Evolutionary conservation across 805 yeast genomes (phyloP).

Genomic region (Candida yuanshanica): DNA sequence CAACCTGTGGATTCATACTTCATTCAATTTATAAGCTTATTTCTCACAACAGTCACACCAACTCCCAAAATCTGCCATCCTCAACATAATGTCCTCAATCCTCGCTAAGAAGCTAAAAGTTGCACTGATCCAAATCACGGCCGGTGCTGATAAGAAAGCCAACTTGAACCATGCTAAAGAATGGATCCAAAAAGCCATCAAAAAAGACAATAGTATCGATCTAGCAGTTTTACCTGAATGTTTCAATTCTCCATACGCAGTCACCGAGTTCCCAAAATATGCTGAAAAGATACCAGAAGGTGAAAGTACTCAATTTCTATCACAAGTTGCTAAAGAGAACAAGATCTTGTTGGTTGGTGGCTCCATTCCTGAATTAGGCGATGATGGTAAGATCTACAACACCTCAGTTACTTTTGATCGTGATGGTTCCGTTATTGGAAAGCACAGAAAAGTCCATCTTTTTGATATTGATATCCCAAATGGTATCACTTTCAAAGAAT

Average conservation of each 20-base stretch:
- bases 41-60: too few relatives aligned
- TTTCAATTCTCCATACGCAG: slow-evolving; percentile 92
- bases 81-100: slow-evolving; percentile 11
- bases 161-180: slow-evolving; percentile 66
- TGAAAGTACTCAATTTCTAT: slow-evolving; percentile 53
- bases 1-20: too few relatives aligned
- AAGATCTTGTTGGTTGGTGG: slow-evolving; percentile 78
- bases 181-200: slow-evolving; percentile 58
- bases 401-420: slow-evolving; percentile 70
- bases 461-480: slow-evolving; percentile 61
- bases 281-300: slow-evolving; percentile 79
- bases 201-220: slow-evolving; percentile 44
- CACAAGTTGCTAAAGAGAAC: slow-evolving; percentile 60
- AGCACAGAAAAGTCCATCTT: slow-evolving; percentile 16
- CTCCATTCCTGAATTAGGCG: slow-evolving; percentile 73
- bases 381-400: slow-evolving; percentile 53
- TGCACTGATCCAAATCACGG: slow-evolving; percentile 76
- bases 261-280: slow-evolving; percentile 74
- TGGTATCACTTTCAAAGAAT: slow-evolving; percentile 84
- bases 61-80: too few relatives aligned
- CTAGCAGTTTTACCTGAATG: slow-evolving; percentile 90
- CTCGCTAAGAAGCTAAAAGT: slow-evolving; percentile 53
- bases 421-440: slow-evolving; percentile 61
- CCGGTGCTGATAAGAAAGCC: slow-evolving; percentile 67
- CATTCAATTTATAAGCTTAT: too few relatives aligned